Base-by-base conservation (phyloP, 768 basidiomycete genomes). In the Leccinellum rugosiceps region DNA sequence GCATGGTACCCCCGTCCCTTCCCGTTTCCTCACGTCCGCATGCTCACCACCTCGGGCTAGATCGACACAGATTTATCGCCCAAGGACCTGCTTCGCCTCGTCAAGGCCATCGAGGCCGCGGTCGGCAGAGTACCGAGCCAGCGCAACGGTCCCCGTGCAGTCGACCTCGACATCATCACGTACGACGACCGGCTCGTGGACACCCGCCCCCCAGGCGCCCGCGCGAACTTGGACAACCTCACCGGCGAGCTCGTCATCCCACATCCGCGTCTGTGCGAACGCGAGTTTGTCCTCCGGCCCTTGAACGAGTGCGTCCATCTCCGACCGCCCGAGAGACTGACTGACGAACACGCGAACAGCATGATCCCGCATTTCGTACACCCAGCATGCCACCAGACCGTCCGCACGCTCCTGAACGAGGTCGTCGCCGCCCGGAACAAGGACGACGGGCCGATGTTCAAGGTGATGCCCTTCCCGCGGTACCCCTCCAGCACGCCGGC, bases 201-300 rank as follows among this genome's bases (percentile, higher is more conserved):
- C 58, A 84, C 85, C 2, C 76, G 85, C 30, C 66, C 68, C 7
- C 73, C 69, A 11, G 72, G 72, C 8, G 69, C 74, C 15, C 75
- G 77, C 31, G 69, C 92, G 50, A 1, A 56, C 14, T 63, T 83
- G 11, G 83, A 86, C 46, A 81, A 84, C 60, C 66, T 85, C 15
- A 78, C 78, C 25, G 83, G 84, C 5, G 82, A 95, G 63, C 76
- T 99, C 23, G 80, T 92, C 15, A 76, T 97, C 9, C 97, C 97
- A 1, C 97, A 99, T 76, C 85, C 84, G 5, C 78, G 87, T 31
- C 67, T 97, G 15, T 71, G 74, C 2, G 97, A 98, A 72, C 76
- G 97, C 28, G 95, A 98, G 68, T 99, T 98, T 62, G 95, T 98
- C 2, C 73, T 99, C 25, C 75, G 92, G 9, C 95, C 97, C 11